Conservation (phyloP, 2,329 filamentous ascomycete genomes). For the Penicillium sp. region DNA sequence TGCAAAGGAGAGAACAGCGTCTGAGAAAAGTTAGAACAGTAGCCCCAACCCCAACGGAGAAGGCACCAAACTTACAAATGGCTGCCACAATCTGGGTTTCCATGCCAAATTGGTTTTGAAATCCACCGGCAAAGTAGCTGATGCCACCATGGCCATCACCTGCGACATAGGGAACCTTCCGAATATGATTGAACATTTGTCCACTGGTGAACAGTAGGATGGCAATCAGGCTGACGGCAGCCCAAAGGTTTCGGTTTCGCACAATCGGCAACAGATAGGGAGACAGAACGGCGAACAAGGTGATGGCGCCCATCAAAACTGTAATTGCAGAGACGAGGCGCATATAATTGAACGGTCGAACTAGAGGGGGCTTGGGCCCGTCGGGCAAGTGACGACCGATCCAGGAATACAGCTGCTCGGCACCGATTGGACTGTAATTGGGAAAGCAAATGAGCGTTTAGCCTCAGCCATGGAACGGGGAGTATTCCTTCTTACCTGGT, state of each 20-base stretch:
- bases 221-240: conserved; percentile 81
- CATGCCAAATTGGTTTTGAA: conserved; percentile 90
- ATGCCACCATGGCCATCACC: conserved; percentile 85
- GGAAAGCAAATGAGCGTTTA: background rate
- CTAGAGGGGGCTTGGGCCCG: conserved; percentile 75
- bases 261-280: conserved; percentile 81
- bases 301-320: conserved; percentile 70
- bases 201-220: conserved; percentile 94
- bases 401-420: conserved; percentile 80
- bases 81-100: conserved; percentile 95
- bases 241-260: conserved; percentile 93
- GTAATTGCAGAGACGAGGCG: conserved; percentile 71
- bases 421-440: conserved; percentile 65
- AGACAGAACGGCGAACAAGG: conserved; percentile 70
- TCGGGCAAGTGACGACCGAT: conserved; percentile 77
- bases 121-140: conserved; percentile 86
- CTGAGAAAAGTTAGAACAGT: conserved; percentile 47
- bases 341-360: conserved; percentile 85
- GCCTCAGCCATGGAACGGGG: conserved; percentile 5
- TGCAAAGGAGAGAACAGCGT: conserved; percentile 82
- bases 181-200: conserved; percentile 99
- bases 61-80: conserved; percentile 71
- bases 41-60: background rate
- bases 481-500: conserved; percentile 65
- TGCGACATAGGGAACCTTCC: conserved; percentile 89